phyloP scores from a whole-genome alignment of 208 protist genomes.

The Trypanosoma conorhini region DNA sequence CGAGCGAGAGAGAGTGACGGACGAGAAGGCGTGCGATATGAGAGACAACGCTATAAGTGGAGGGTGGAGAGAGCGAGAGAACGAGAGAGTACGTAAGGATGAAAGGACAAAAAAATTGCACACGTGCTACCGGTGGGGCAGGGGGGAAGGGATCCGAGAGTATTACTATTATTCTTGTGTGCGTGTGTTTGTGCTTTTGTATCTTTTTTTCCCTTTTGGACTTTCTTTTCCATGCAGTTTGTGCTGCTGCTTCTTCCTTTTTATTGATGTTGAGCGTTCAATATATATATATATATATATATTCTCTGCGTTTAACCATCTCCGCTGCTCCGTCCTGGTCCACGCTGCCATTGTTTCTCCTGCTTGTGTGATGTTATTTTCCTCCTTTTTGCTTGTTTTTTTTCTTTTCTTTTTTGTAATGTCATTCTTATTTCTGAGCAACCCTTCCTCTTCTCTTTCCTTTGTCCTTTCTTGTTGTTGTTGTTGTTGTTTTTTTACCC shows the following conservation, averaged over 20 bases:
- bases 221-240: neutral
- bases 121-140: neutral
- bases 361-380: neutral
- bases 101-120: neutral
- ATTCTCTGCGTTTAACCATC: neutral
- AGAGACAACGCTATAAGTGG: conserved; percentile 4
- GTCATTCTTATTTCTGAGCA: neutral
- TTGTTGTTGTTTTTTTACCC: neutral
- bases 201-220: neutral
- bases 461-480: conserved; percentile 1
- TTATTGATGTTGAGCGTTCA: neutral
- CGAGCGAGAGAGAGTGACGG: conserved; percentile 12
- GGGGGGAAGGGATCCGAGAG: too few relatives aligned
- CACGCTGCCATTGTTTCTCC: neutral
- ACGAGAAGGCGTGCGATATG: neutral
- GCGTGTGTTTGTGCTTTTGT: neutral
- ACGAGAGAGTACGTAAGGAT: neutral
- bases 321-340: neutral
- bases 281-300: too few relatives aligned
- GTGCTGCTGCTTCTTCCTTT: neutral
- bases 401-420: neutral
- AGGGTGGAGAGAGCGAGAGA: conserved; percentile 5
- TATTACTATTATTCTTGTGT: neutral
- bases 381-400: neutral
- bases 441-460: neutral